Conservation (phyloP, 192 early-diverging fungal species). For the Mortierella claussenii region DNA sequence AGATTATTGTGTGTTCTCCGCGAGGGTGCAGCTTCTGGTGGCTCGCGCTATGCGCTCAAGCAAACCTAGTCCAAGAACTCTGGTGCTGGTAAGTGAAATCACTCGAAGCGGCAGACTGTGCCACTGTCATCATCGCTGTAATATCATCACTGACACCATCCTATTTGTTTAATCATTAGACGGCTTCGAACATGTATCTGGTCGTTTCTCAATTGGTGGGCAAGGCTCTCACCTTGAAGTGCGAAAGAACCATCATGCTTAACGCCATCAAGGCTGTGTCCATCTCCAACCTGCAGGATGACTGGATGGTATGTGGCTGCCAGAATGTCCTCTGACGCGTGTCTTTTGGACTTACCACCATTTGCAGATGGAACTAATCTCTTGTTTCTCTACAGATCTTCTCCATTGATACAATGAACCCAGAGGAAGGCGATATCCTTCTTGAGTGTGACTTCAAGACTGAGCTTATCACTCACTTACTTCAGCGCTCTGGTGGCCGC, state of each 20-base stretch:
- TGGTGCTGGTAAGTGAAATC: slow-evolving; percentile 77
- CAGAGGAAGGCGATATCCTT: slow-evolving; percentile 69
- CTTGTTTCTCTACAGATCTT: too few species aligned
- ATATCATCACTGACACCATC: too few species aligned
- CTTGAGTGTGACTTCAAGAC: slow-evolving; percentile 78
- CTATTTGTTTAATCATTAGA: slow-evolving; percentile 50
- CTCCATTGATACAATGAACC: slow-evolving; percentile 46
- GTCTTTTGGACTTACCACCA: neutral
- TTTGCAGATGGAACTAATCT: neutral
- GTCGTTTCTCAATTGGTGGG: slow-evolving; percentile 67
- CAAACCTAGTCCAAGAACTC: slow-evolving; percentile 72
- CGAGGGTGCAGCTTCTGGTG: slow-evolving; percentile 67
- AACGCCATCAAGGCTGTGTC: slow-evolving; percentile 66
- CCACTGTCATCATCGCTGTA: too few species aligned
- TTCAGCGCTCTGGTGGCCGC: slow-evolving; percentile 64
- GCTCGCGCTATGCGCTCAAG: slow-evolving; percentile 80
- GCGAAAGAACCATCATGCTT: slow-evolving; percentile 66
- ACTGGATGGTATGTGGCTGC: too few species aligned
- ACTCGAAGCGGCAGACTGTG: too few species aligned
- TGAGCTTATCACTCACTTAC: slow-evolving; percentile 72
- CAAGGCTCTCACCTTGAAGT: slow-evolving; percentile 60
- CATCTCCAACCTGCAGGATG: slow-evolving; percentile 77
- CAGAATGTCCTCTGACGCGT: too few species aligned
- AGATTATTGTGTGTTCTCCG: slow-evolving; percentile 72
- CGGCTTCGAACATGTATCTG: slow-evolving; percentile 66